Base-by-base conservation (phyloP, 2,329 filamentous ascomycete species). In the Fusarium concolor region DNA sequence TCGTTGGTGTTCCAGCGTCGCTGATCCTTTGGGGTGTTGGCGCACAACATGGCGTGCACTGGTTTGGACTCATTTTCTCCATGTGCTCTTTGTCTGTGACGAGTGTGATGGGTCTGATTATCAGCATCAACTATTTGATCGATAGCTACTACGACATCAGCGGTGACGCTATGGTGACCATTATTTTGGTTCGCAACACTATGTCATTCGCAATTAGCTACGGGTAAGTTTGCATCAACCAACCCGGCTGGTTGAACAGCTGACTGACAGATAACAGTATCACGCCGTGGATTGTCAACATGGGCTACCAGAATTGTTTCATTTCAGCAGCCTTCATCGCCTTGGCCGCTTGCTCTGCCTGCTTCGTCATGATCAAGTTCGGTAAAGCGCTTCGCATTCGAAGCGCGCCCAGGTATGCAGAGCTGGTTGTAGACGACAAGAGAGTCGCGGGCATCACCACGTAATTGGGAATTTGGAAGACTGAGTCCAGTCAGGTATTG, bases 361-460 rank as follows among this genome's bases (percentile, higher is more conserved):
- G 81, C 68, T 74, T 86, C 12, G 44, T 81, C 2, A 81, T 87
- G 68, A 79, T 86, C 12, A 83, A 78, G 66, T 86, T 77, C 59
- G 85, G 85, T 2, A 78, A 78, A 65, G 37, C 22, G 4, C 50
- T 77, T 10, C 67, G 76, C 5, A 45, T 59, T 11, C 62, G 51
- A 28, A 73, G 63, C 17, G 61, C 69, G 2, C 9, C 31, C 2
- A 62, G 62, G 15, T 73, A 70, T 18, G 46, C 44, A 29, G 47
- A 64, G 22, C 31, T 74, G n/a, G 70, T 69, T 0, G 37, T 43
- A 15, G 41, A 39, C 5, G 65, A 68, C 14, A 66, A 58, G 24
- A 35, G 41, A n/a, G 52, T 44, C 2, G 31, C 29, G 11, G 58
- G 52, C 6, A 31, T 64, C 7, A 20, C 24, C 28, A 15, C 42